Evolutionary conservation across 306 rosid genomes (phyloP).

Genomic region (Sesbania bispinosa): DNA sequence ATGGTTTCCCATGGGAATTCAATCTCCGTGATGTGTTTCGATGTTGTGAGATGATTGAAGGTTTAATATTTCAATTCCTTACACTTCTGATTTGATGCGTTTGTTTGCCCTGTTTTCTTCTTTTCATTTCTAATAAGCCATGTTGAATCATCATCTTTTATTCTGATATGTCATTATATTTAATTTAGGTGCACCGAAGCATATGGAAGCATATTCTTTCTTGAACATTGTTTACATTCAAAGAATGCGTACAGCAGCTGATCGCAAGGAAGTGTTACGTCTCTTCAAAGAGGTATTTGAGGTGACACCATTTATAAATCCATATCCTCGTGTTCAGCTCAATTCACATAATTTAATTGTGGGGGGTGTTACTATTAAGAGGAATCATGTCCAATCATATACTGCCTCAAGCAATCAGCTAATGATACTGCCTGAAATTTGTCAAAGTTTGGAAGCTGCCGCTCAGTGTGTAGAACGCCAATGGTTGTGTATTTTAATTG

Average conservation of each 20-base stretch:
- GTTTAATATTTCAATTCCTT: slow-evolving; percentile 31
- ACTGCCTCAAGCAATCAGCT: slow-evolving; percentile 40
- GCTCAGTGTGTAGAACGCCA: slow-evolving; percentile 71
- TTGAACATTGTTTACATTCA: slow-evolving; percentile 76
- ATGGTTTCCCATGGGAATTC: slow-evolving; percentile 96
- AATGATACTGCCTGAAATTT: slow-evolving; percentile 61
- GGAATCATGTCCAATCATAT: slow-evolving; percentile 45
- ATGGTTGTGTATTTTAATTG: slow-evolving; percentile 92
- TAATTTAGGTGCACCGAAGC: slow-evolving; percentile 48
- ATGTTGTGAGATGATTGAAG: slow-evolving; percentile 81
- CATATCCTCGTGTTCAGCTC: slow-evolving; percentile 69
- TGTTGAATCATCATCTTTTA: not conserved
- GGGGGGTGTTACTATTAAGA: slow-evolving; percentile 61
- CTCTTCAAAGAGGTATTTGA: slow-evolving; percentile 66
- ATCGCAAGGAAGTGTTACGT: slow-evolving; percentile 69
- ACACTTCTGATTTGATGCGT: slow-evolving; percentile 2
- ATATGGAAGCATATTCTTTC: slow-evolving; percentile 52
- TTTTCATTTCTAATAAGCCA: not conserved
- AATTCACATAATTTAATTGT: slow-evolving; percentile 47
- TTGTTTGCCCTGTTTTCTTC: not conserved
- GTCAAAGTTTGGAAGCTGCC: slow-evolving; percentile 84
- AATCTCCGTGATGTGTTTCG: slow-evolving; percentile 93
- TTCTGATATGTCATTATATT: slow-evolving; percentile 25
- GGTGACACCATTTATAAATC: slow-evolving; percentile 58
- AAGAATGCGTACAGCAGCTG: slow-evolving; percentile 85